phyloP scores from a whole-genome alignment of 345 rosid genomes.

The Anacardium occidentale region DNA sequence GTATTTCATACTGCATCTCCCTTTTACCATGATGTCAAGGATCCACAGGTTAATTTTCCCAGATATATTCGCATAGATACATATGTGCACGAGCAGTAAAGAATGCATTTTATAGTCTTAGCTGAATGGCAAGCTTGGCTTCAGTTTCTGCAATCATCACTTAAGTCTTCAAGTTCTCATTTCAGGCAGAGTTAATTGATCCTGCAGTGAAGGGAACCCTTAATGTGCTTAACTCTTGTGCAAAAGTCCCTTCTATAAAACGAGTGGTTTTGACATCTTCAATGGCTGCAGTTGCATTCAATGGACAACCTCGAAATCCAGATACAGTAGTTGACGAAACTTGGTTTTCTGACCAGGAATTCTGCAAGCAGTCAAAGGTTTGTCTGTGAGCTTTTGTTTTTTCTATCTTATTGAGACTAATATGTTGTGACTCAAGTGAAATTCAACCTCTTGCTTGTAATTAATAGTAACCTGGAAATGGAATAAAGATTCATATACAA shows the following conservation, averaged over 20 bases:
- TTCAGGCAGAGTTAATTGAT: conserved; percentile 11
- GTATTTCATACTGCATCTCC: conserved; percentile 95
- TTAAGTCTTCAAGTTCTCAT: conserved; percentile 3
- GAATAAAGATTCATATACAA: no score
- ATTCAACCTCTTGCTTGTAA: no score
- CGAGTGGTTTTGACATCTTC: conserved; percentile 22
- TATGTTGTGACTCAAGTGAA: no score
- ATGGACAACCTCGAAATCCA: conserved; percentile 16
- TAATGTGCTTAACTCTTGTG: conserved; percentile 22
- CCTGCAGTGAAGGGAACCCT: conserved; percentile 15
- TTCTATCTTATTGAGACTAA: no score
- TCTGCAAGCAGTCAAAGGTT: conserved; percentile 28
- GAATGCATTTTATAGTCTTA: neutral
- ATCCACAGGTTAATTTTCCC: conserved; percentile 54
- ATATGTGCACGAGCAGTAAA: neutral
- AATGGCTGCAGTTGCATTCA: neutral
- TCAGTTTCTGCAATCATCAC: neutral
- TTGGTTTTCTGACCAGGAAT: conserved; percentile 10
- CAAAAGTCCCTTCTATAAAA: conserved; percentile 14
- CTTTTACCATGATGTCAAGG: conserved; percentile 61
- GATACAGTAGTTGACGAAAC: conserved; percentile 31
- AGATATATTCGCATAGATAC: neutral
- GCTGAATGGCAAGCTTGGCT: neutral
- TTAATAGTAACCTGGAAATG: no score
- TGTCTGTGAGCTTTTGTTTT: neutral